Evolutionary conservation across 2,329 filamentous ascomycete species (phyloP), one percentile per base, ranked within the genome.

Genomic region (Trichocomaceae sp.): DNA sequence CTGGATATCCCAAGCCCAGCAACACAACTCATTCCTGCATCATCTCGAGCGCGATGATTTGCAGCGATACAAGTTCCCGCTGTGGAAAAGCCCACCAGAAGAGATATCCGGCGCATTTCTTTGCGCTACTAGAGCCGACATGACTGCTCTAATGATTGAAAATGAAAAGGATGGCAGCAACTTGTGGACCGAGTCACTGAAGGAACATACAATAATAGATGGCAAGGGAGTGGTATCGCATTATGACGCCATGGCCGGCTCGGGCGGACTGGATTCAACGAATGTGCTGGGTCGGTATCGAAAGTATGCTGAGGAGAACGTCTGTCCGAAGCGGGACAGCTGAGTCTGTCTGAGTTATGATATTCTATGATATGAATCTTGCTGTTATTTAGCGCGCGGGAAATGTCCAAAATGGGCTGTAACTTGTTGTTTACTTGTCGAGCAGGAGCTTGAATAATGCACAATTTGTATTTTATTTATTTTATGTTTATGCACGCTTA

Each of bases 91-190:
- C 46, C 72, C 77, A 15, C 77, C 75, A 26, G 69, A 72, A 50
- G 72, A 78, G 22, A 74, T 81, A 61, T 80, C 77, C 47, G 75
- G 79, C 29, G 79, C 81, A 60, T 79, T 83, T 58, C 69, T 78
- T 42, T 78, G 76, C 44, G 73, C 83, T 49, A 74, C 77, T 69
- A 78, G 78, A n/a, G 69, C 69, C 29, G 79, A 82, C 60, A 75
- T 55, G 47, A 19, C 8, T 17, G 23, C 47, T 31, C 15, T 47
- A 15, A 6, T 46, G 20, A 49, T 20, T 22, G 9, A 12, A 12
- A 35, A 12, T 15, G 13, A 35, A 1, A n/a, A 15, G 23, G 19
- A 41, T 10, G 26, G 2, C n/a, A 31, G 5, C 8, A 31, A 22
- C 3, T 23, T 12, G 2, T 49, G 61, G 56, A 60, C 44, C 13